phyloP scores from a whole-genome alignment of 2,329 filamentous ascomycete species.

The Teratosphaeria gauchensis region DNA sequence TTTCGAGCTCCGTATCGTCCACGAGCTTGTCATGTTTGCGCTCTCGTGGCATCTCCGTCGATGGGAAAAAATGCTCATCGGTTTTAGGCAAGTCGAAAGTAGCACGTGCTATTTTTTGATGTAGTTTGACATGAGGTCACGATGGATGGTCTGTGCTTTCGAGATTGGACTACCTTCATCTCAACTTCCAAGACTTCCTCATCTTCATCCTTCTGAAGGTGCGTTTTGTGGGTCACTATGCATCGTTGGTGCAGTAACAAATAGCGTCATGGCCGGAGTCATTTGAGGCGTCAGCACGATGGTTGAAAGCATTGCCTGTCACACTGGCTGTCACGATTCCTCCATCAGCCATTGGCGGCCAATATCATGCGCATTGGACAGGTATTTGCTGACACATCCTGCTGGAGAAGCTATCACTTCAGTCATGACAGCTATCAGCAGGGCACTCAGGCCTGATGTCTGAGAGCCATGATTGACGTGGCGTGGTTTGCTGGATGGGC shows the following conservation, averaged over 20 bases:
- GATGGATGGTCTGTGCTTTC: neutral
- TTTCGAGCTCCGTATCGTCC: slow-evolving; percentile 55
- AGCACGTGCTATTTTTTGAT: neutral
- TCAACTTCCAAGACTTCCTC: neutral
- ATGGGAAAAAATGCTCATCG: neutral
- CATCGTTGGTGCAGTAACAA: neutral
- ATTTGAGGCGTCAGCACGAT: neutral
- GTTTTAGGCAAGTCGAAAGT: neutral
- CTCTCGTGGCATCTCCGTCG: neutral
- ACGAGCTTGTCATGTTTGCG: slow-evolving; percentile 31
- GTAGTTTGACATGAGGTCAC: neutral
- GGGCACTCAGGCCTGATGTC: neutral
- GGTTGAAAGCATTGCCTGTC: neutral
- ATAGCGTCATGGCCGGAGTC: neutral
- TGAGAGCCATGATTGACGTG: neutral
- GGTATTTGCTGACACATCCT: neutral
- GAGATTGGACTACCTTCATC: neutral
- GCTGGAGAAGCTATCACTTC: neutral
- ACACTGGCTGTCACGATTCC: neutral
- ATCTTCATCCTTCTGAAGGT: neutral
- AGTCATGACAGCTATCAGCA: neutral
- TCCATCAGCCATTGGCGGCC: neutral
- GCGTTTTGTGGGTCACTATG: neutral
- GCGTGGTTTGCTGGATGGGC: neutral
- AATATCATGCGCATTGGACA: neutral